Evolutionary conservation across 2,329 filamentous ascomycete species (phyloP).

Genomic region (Aspergillus thermomutatus): DNA sequence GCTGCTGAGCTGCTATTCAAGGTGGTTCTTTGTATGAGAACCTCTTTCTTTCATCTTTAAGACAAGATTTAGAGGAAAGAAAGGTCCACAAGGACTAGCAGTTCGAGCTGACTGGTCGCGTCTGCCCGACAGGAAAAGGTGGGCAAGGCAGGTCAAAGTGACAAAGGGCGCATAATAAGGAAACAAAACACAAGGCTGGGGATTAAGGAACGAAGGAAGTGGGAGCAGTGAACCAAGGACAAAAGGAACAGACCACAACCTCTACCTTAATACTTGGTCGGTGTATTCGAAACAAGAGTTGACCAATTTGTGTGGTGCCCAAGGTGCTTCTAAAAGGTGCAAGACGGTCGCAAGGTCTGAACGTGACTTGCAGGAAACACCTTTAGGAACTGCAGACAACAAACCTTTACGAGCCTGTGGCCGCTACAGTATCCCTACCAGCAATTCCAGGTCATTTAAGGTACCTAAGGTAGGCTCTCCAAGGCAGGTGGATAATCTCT

Average conservation of each 20-base stretch:
- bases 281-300: slow-evolving; percentile 20
- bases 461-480: not conserved
- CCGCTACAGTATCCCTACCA: not conserved
- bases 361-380: slow-evolving; percentile 16
- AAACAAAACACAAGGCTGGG: slow-evolving; percentile 5
- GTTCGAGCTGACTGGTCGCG: slow-evolving; percentile 14
- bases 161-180: not conserved
- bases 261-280: slow-evolving; percentile 15
- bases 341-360: slow-evolving; percentile 4
- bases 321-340: slow-evolving; percentile 6
- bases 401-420: not conserved
- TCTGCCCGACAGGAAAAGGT: slow-evolving; percentile 1
- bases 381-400: slow-evolving; percentile 1
- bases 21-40: slow-evolving; percentile 37
- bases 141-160: not conserved
- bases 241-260: not conserved
- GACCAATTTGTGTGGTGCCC: slow-evolving; percentile 13
- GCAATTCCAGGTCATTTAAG: not conserved
- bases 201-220: slow-evolving; percentile 2
- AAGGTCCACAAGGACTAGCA: slow-evolving; percentile 15
- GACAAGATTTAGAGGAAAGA: slow-evolving; percentile 23
- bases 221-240: slow-evolving; percentile 1
- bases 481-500: not conserved
- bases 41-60: slow-evolving; percentile 27
- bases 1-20: slow-evolving; percentile 28